Percentiles rank a stretch among this genome's conserved stretches.
These are phyloP conservation scores for Trichoderma harzianum DNA, from an alignment of 2,329 filamentous ascomycete genomes.

Conservation along the genomic window DNA sequence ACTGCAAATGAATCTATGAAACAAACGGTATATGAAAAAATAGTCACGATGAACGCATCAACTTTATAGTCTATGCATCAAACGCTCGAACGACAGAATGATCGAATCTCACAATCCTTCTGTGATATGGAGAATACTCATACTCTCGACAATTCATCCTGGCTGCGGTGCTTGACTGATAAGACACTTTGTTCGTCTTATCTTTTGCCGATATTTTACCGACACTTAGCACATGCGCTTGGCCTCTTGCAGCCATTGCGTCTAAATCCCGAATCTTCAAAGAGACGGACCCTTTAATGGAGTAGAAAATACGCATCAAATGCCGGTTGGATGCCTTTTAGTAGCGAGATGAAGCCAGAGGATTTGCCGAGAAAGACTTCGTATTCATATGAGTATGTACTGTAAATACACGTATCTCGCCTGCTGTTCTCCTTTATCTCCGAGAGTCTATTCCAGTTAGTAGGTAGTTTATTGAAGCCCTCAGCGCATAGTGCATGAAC, in stretches of 20 bases:
- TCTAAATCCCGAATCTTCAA: background rate
- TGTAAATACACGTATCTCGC: background rate
- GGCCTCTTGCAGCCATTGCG: background rate
- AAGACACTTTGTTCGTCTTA: background rate
- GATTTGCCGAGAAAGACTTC: background rate
- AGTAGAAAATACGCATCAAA: background rate
- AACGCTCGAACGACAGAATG: background rate
- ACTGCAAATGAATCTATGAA: background rate
- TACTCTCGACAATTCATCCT: background rate
- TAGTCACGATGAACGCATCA: background rate
- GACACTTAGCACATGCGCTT: background rate
- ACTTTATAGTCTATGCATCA: background rate
- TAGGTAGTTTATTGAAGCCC: background rate
- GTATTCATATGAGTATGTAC: background rate
- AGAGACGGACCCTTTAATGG: background rate
- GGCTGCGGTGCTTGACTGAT: background rate
- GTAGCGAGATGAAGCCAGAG: background rate
- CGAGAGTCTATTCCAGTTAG: too few species aligned
- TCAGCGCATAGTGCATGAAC: background rate
- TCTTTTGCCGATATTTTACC: conserved; percentile 3
- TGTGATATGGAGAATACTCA: background rate
- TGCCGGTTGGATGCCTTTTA: background rate
- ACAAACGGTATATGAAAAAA: background rate
- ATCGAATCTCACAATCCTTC: background rate
- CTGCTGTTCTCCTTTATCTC: background rate